These are phyloP conservation scores for Amaranthus palmeri DNA, from an alignment of 148 eudicot species.

Conservation along the genomic window DNA sequence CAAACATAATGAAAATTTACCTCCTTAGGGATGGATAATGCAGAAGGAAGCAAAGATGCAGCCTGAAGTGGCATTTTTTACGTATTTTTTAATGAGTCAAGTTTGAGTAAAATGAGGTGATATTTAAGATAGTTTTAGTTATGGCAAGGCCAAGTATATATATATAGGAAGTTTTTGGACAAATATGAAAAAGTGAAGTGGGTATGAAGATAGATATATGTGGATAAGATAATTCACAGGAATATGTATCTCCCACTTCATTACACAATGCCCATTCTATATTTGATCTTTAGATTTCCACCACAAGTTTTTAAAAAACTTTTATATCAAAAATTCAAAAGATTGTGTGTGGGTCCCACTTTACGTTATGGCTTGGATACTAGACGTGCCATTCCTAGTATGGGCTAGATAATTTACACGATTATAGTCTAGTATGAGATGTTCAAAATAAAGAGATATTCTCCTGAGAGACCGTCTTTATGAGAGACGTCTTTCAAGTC, in stretches of 20 bases:
- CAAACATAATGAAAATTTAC: slow-evolving; percentile 21
- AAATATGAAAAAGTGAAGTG: background rate
- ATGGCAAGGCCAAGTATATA: slow-evolving; percentile 4
- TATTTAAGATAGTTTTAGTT: slow-evolving; percentile 9
- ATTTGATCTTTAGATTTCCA: slow-evolving; percentile 33
- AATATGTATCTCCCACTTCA: slow-evolving; percentile 27
- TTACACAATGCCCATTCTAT: slow-evolving; percentile 35
- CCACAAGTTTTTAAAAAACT: background rate
- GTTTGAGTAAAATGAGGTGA: background rate
- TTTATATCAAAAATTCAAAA: background rate
- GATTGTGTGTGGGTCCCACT: slow-evolving; percentile 14
- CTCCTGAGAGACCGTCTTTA: no score
- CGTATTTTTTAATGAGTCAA: background rate
- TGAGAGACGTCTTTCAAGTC: no score
- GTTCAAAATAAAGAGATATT: no score
- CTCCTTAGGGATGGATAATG: slow-evolving; percentile 65
- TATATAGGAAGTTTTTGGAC: slow-evolving; percentile 12
- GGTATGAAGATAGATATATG: slow-evolving; percentile 13
- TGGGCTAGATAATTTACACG: slow-evolving; percentile 18
- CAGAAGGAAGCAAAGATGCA: slow-evolving; percentile 57
- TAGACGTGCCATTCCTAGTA: slow-evolving; percentile 24
- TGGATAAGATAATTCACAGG: slow-evolving; percentile 42
- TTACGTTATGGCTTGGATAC: slow-evolving; percentile 17
- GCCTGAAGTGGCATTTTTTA: slow-evolving; percentile 69
- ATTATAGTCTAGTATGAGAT: background rate